phyloP scores from a whole-genome alignment of 306 rosid species.

The Cyclanthera cordifolia region DNA sequence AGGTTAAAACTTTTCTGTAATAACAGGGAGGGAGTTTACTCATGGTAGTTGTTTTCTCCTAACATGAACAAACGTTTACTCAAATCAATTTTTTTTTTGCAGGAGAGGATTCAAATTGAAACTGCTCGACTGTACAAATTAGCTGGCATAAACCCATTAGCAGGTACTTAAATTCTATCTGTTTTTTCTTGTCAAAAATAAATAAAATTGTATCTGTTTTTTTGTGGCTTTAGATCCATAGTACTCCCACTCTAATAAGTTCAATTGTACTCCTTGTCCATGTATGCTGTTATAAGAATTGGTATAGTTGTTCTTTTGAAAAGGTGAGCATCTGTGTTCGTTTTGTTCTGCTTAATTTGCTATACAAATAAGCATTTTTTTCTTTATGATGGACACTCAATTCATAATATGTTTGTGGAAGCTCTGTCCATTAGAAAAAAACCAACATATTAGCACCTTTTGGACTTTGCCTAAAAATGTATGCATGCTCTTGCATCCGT shows the following conservation, averaged over 20 bases:
- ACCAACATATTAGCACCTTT: neutral
- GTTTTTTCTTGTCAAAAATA: no score
- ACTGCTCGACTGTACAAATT: constrained; percentile 81
- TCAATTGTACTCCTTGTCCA: neutral
- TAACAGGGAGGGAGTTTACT: neutral
- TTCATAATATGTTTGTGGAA: neutral
- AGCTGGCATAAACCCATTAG: constrained; percentile 90
- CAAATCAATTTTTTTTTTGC: constrained; percentile 23
- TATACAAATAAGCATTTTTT: neutral
- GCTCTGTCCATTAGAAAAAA: neutral
- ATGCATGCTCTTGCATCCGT: neutral
- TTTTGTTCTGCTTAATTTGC: neutral
- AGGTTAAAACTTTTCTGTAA: constrained; percentile 28
- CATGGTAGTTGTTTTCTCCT: neutral
- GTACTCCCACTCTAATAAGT: neutral
- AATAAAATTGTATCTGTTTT: constrained; percentile 9
- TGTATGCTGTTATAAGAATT: neutral
- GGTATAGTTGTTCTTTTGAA: no score
- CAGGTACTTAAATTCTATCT: constrained; percentile 42
- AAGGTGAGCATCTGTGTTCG: neutral
- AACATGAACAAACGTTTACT: no score
- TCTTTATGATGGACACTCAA: neutral
- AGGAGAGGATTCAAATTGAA: constrained; percentile 93
- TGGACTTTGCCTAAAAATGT: neutral
- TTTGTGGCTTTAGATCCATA: neutral